A percentile compares a stretch with the other conserved stretches of the same genome.
Conservation (phyloP, 2,329 filamentous ascomycete species). For the Fusarium subglutinans region DNA sequence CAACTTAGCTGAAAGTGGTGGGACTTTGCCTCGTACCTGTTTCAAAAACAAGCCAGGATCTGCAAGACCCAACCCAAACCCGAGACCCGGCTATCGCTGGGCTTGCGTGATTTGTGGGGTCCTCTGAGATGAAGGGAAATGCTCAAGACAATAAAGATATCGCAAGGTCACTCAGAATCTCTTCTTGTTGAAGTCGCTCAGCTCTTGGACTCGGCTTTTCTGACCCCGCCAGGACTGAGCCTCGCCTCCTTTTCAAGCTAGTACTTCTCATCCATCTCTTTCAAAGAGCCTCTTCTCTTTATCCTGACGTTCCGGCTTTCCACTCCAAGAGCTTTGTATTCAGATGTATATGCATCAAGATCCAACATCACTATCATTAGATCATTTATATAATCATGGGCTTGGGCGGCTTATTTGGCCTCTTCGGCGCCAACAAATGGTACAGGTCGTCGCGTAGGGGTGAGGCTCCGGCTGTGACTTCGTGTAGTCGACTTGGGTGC, state of each 20-base stretch:
- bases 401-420: constrained; percentile 8
- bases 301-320: neutral
- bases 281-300: neutral
- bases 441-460: constrained; percentile 52
- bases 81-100: constrained; percentile 32
- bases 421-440: constrained; percentile 49
- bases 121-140: neutral
- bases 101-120: constrained; percentile 27
- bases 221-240: neutral
- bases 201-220: neutral
- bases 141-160: neutral
- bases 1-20: neutral
- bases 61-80: constrained; percentile 4
- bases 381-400: constrained; percentile 20
- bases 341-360: constrained; percentile 6
- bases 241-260: neutral
- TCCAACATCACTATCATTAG: constrained; percentile 23
- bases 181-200: neutral
- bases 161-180: neutral
- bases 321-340: constrained; percentile 7
- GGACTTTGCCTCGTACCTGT: constrained; percentile 22
- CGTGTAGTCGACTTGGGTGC: constrained; percentile 39
- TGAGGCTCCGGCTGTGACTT: constrained; percentile 48
- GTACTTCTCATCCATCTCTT: constrained; percentile 17
- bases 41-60: constrained; percentile 30